Base-by-base conservation (phyloP, 345 rosid species). In the Toxicodendron radicans region DNA sequence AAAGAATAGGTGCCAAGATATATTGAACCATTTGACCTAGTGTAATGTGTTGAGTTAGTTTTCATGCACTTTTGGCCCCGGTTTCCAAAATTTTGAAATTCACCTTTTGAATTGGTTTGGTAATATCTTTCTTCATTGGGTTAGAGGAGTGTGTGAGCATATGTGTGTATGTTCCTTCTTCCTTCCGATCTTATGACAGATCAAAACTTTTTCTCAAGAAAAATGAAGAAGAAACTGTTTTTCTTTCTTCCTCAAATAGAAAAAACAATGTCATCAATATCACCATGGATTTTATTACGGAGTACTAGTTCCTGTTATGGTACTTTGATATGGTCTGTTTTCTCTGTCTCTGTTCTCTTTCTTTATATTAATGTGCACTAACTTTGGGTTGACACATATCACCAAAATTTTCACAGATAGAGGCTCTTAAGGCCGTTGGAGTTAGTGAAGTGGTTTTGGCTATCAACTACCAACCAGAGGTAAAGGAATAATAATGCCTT, bases 381-480 rank as follows among this genome's bases (percentile, higher is more conserved):
- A 63, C 32, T 49, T 18, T 58, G 46, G 13, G 30, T 58, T 76
- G 73, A 48, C 66, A 48, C 72, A 27, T 61, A 10, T 68, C 24
- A 41, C 13, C 52, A 45, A 63, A 49, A 27, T 64, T 49, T 24
- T 60, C 77, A 52, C 87, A 95, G 99, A 93, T 95, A 32, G 99
- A 93, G 83, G 99, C 99, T 51, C 98, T 95, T 58, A 91, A 89
- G 89, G 96, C 90, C 61, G 82, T 88, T 81, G 99, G 99, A 78
- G 99, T 95, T 43, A 90, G 74, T 81, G 99, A 95, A 88, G 98
- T 95, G 69, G 95, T 95, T 78, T 81, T 95, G 87, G 99, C 99
- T 71, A 93, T 95, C 69, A 95, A 95, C 76, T 95, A 95, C 78
- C 99, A 93, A 76, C 99, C 99, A 71, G 98, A 93, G 92, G 98